phyloP scores from a whole-genome alignment of 2,329 filamentous ascomycete species.

The Lasiodiplodia gonubiensis region DNA sequence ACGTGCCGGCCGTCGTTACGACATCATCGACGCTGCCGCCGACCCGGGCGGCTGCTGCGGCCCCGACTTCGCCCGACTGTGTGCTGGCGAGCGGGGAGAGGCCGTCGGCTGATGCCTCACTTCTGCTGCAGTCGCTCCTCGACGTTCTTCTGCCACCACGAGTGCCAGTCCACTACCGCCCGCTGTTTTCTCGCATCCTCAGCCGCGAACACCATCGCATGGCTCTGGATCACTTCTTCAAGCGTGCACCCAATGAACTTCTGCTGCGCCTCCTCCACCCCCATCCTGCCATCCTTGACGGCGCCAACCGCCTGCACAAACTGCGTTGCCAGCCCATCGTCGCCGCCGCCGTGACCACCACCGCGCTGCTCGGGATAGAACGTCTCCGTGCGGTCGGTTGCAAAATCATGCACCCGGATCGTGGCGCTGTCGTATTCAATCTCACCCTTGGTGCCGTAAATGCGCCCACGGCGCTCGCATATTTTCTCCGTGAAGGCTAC shows the following conservation, averaged over 20 bases:
- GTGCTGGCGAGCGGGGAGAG: conserved; percentile 1
- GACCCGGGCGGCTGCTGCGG: conserved; percentile 15
- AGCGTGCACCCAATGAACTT: conserved; percentile 80
- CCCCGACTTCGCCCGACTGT: conserved; percentile 10
- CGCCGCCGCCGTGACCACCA: conserved; percentile 76
- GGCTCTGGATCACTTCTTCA: conserved; percentile 86
- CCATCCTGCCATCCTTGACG: conserved; percentile 73
- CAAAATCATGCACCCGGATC: conserved; percentile 78
- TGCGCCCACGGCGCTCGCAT: conserved; percentile 81
- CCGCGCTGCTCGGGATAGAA: conserved; percentile 66
- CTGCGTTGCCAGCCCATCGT: conserved; percentile 77
- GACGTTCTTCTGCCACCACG: conserved; percentile 69
- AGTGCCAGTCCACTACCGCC: conserved; percentile 74
- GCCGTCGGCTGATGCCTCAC: conserved; percentile 4
- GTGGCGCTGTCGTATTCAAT: conserved; percentile 80
- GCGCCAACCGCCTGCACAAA: conserved; percentile 83
- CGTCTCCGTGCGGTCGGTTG: conserved; percentile 59
- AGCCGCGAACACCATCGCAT: conserved; percentile 91
- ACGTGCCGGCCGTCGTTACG: conserved; percentile 15
- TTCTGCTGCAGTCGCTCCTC: conserved; percentile 15
- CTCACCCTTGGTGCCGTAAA: conserved; percentile 88
- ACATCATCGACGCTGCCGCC: conserved; percentile 1
- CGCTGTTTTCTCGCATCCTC: conserved; percentile 78
- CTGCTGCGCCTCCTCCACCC: conserved; percentile 72
- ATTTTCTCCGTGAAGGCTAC: conserved; percentile 86